Evolutionary conservation across 345 rosid species (phyloP), one percentile per base, ranked within the genome.

Genomic region (Gossypium sturtianum): DNA sequence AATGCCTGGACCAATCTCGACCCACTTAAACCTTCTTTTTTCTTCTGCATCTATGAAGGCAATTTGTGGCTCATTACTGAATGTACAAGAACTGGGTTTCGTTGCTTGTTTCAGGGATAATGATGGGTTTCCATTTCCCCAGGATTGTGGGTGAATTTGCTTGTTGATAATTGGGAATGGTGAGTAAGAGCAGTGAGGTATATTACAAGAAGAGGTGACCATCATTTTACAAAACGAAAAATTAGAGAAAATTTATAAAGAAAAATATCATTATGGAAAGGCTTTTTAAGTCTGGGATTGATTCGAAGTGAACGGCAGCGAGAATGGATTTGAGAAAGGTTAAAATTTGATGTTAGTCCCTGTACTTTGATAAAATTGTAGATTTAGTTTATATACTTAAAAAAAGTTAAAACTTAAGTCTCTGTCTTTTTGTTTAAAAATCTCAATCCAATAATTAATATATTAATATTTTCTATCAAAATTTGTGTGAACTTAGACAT

Each of bases 21-120:
- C 77, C 98, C 96, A 90, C 86, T 19, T 85, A 75, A 84, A 87
- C 78, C 77, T 84, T 17, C 80, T 76, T 60, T 43, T 83, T 70
- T 78, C 79, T 62, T 76, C 78, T 44, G 67, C 61, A 45, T 60
- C 63, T 15, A 11, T 56, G 70, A 60, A 58, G 51, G 73, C 77
- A 29, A 66, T 44, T 52, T 27, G 67, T 6, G 77, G 81, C 20
- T 62, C 76, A 56, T 62, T 76, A 6, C 45, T 77, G 74, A 69
- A 77, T 69, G 62, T 73, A 20, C 70, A 63, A 47, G 53, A 59
- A 49, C 71, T 63, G 49, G 67, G 11, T 44, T 19, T 80, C 29
- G 3, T 63, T 8, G 73, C 47, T 52, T 81, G 56, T 47, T 81
- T 75, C 45, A 34, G 71, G 12, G 53, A 61, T 4, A 53, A 48